Evolutionary conservation across 768 basidiomycete genomes (phyloP).

Genomic region (Leccinum fibrillosum): DNA sequence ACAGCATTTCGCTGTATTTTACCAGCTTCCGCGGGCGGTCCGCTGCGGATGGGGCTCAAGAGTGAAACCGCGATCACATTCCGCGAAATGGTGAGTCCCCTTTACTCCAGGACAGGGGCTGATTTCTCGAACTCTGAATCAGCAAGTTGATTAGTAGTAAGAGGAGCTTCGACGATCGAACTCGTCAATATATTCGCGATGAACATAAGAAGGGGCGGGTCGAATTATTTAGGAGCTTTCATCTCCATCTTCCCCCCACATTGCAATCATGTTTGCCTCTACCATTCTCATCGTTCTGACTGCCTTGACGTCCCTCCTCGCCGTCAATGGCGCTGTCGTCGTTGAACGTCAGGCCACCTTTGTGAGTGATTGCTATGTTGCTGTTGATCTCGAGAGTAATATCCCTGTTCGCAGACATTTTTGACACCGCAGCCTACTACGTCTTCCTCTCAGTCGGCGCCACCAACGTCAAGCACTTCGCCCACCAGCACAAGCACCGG

Average conservation of each 20-base stretch:
- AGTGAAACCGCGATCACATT: constrained; percentile 3
- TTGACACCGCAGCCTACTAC: constrained; percentile 11
- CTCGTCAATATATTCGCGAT: constrained; percentile 7
- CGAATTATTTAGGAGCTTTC: too few species aligned
- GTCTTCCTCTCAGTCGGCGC: background rate
- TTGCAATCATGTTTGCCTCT: constrained; percentile 9
- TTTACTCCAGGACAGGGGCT: constrained; percentile 3
- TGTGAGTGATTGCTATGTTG: constrained; percentile 7
- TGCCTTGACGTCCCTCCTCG: constrained; percentile 9
- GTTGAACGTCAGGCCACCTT: constrained; percentile 12
- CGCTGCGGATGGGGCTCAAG: background rate
- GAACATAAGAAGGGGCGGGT: constrained; percentile 5
- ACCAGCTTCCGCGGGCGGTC: background rate
- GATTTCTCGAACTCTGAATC: background rate
- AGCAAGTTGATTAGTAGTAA: background rate
- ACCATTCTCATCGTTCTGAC: constrained; percentile 3
- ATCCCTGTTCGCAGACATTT: background rate
- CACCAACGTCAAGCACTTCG: background rate
- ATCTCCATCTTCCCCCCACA: background rate
- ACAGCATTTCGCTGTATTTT: background rate
- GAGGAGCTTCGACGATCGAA: background rate
- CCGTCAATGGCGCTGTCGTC: constrained; percentile 15
- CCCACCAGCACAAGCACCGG: background rate
- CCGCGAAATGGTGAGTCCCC: constrained; percentile 1
- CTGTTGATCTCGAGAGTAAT: background rate